Evolutionary conservation across 2,329 filamentous ascomycete genomes (phyloP).

Genomic region (Curvularia sp.): DNA sequence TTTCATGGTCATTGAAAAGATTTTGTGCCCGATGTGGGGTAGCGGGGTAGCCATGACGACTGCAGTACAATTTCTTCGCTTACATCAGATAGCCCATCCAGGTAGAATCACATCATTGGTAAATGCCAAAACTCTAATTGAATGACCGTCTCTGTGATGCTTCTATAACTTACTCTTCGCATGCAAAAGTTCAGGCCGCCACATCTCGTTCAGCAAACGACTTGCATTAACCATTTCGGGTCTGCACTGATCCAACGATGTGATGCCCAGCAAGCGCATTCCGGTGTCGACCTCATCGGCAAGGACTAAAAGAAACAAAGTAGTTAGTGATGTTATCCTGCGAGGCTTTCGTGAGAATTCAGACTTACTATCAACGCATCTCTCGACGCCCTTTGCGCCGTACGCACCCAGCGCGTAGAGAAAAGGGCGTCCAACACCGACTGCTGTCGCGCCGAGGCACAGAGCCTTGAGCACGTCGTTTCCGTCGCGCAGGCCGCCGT

Average conservation of each 20-base stretch:
- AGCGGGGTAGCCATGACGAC: not conserved
- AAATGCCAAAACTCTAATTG: not conserved
- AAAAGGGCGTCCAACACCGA: slow-evolving; percentile 49
- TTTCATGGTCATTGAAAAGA: not conserved
- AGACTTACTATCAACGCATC: slow-evolving; percentile 47
- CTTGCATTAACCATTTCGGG: slow-evolving; percentile 64
- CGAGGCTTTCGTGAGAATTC: not conserved
- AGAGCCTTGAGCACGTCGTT: slow-evolving; percentile 51
- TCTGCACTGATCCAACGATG: slow-evolving; percentile 65
- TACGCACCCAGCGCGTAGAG: slow-evolving; percentile 50
- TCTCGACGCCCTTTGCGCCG: slow-evolving; percentile 46
- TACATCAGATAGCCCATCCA: not conserved
- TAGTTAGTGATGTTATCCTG: slow-evolving; percentile 11
- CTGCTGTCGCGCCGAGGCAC: slow-evolving; percentile 50
- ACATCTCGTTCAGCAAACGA: slow-evolving; percentile 47
- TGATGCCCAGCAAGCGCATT: slow-evolving; percentile 71
- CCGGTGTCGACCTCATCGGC: slow-evolving; percentile 69
- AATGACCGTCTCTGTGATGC: not conserved
- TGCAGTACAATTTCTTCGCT: not conserved
- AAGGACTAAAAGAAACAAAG: slow-evolving; percentile 40
- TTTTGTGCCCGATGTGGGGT: not conserved
- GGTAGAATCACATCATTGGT: not conserved
- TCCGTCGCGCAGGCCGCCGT: slow-evolving; percentile 49
- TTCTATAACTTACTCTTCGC: slow-evolving; percentile 38
- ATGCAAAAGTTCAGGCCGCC: slow-evolving; percentile 35